Percentiles rank a stretch among this genome's conserved stretches.
Conservation (phyloP, 768 basidiomycete species). For the Kwoniella sp. region DNA sequence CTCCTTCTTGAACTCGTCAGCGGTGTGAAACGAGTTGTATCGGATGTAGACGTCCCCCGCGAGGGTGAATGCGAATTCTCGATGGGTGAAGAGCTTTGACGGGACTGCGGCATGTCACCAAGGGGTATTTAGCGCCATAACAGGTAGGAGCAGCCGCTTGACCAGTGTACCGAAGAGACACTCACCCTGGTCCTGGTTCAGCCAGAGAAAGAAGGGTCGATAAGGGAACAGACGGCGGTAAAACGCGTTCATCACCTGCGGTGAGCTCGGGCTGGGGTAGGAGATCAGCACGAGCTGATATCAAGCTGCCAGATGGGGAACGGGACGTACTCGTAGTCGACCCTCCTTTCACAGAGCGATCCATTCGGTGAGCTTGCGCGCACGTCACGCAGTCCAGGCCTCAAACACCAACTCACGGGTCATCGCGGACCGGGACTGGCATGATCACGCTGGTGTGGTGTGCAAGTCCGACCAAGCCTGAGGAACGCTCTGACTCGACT, state of each 20-base stretch:
- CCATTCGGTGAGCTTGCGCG: constrained; percentile 6
- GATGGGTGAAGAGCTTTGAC: constrained; percentile 76
- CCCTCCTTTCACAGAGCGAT: constrained; percentile 12
- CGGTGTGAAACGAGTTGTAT: constrained; percentile 81
- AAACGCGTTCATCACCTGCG: constrained; percentile 69
- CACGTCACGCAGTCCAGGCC: neutral
- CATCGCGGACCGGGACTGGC: constrained; percentile 20
- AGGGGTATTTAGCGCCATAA: neutral
- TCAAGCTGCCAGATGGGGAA: neutral
- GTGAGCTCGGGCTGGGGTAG: constrained; percentile 51
- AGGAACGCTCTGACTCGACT: too few species aligned
- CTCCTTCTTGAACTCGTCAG: constrained; percentile 88
- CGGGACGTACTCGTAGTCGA: constrained; percentile 25
- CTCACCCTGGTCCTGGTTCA: constrained; percentile 78
- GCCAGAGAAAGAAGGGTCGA: constrained; percentile 87
- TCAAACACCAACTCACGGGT: constrained; percentile 8
- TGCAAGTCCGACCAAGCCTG: too few species aligned
- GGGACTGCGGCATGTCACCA: constrained; percentile 50
- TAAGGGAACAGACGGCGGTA: constrained; percentile 91
- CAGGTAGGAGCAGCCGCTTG: neutral
- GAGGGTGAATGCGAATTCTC: constrained; percentile 94
- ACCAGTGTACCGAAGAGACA: neutral
- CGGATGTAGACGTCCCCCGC: constrained; percentile 86
- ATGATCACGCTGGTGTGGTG: too few species aligned
- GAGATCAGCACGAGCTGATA: neutral